Base-by-base conservation (phyloP, 2,329 filamentous ascomycete species). In the Aspergillus aculeatus region DNA sequence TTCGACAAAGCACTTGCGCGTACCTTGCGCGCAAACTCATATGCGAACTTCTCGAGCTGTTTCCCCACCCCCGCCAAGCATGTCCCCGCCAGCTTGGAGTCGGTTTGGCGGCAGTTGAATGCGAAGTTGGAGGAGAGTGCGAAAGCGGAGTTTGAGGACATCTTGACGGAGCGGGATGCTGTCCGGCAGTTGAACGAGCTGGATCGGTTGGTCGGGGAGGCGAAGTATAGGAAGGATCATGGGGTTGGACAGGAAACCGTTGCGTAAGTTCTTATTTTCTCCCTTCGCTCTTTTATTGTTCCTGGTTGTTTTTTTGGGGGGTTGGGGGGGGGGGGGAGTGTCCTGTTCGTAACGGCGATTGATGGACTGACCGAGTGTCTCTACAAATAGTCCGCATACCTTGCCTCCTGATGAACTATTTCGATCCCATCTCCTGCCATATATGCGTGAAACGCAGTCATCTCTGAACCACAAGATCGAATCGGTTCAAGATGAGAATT, bases 1-100 rank as follows among this genome's bases (percentile, higher is more conserved):
- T 88, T 86, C 75, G 76, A 78, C 56, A 80, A 85, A 61, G 85
- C 86, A 16, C 79, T 87, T 23, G 78, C 80, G 11, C 83, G 85
- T 62, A 84, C 86, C 1, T 71, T 88, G n/a, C 82, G 83, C 62
- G 84, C 84, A 54, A 86, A 84, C 71, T 84, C 81, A 10, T 83
- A 86, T 69, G 76, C 78, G 52, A 87, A 87, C 66, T 89, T 88
- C 70, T 80, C 84, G 0, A 77, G 83, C 24, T 89, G 86, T 67
- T 88, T 88, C 64, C 86, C 86, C 0, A 89, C 86, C 0, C 82
- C 85, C 1, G 83, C 85, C 19, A 76, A 79, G 66, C 78, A 86
- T 66, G 83, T 83, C 11, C 82, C 84, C 1, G 81, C 81, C 26
- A 81, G 80, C 47, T 68, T 89, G 59, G 81, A 85, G 66, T 78